Base-by-base conservation (phyloP, 2,329 filamentous ascomycete species). In the Sphaceloma murrayae region DNA sequence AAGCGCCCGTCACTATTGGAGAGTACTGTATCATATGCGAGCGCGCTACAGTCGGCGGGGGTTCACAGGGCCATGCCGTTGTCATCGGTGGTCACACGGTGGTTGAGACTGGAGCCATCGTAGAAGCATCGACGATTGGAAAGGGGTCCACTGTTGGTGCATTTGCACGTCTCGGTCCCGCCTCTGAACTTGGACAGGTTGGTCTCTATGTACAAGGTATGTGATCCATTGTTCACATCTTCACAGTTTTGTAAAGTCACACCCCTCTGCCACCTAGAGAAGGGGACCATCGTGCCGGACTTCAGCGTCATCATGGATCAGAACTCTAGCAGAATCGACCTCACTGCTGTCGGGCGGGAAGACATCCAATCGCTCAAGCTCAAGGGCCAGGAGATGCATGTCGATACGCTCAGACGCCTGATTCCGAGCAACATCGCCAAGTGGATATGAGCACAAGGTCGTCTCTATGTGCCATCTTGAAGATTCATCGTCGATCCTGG, bases 1-100 rank as follows among this genome's bases (percentile, higher is more conserved):
- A 60, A 13, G 65, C 63, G n/a, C 60, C 61, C 1, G 64, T 71
- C 1, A 59, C 59, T 13, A 56, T 72, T 5, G 67, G 65, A 0
- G 59, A 62, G 32, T 62, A 64, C 18, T 91, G 84, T 55, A 82
- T 94, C 34, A 72, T 96, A 32, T 78, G 82, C 53, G 91, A 96
- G 56, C 69, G 69, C 26, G 65, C 66, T 11, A 55, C 60, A 16
- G 56, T 71, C 48, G 48, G 58, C 48, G 48, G 51, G 29, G 51
- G 13, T 14, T 6, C 4, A 13, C 45, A 10, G 51, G 56, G 47
- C 57, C 58, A 48, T 5, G 42, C 44, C 3, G 62, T 59, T 8
- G 60, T 63, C 2, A 52, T 71, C 29, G 66, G 63, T 4, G 54
- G 56, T n/a, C 60, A 62, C 47, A 67, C 69, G 3, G 62, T 58